These are phyloP conservation scores for Ophiocordyceps camponoti-rufipedis DNA, from an alignment of 2,329 filamentous ascomycete species.

Conservation along the genomic window DNA sequence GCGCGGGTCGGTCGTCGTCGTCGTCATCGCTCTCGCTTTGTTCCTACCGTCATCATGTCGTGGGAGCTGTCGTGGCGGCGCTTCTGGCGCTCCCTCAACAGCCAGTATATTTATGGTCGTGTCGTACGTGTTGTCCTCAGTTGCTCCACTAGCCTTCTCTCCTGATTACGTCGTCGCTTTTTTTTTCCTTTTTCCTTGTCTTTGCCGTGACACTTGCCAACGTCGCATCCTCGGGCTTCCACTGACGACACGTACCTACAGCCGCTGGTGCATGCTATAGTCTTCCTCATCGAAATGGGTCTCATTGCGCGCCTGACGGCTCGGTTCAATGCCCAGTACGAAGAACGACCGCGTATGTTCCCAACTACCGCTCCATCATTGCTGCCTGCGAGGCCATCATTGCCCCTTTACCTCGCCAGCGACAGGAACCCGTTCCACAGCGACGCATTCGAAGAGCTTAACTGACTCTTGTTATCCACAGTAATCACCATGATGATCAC, in stretches of 20 bases:
- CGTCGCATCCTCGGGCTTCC: not conserved
- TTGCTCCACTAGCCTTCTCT: not conserved
- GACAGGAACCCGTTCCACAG: not conserved
- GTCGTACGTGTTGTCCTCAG: constrained; percentile 34
- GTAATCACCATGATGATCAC: constrained; percentile 98
- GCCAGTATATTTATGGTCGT: constrained; percentile 53
- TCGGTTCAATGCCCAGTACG: constrained; percentile 90
- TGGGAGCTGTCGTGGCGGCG: constrained; percentile 42
- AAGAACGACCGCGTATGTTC: constrained; percentile 58
- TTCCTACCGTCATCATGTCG: constrained; percentile 21
- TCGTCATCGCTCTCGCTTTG: not conserved
- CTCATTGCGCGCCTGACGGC: constrained; percentile 65
- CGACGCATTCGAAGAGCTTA: not conserved
- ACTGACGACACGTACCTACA: constrained; percentile 19
- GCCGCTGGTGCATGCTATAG: constrained; percentile 72
- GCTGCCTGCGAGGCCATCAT: not conserved
- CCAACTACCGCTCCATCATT: not conserved
- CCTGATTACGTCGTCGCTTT: not conserved
- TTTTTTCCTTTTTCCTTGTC: not conserved
- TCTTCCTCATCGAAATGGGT: constrained; percentile 78
- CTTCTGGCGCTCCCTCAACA: constrained; percentile 41
- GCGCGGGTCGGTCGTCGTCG: not conserved
- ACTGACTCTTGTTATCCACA: constrained; percentile 12
- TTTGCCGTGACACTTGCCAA: not conserved
- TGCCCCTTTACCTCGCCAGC: not conserved